Evolutionary conservation across 176 grass and related monocot species (phyloP), one percentile per base, ranked within the genome.

Genomic region (Paspalum vaginatum): DNA sequence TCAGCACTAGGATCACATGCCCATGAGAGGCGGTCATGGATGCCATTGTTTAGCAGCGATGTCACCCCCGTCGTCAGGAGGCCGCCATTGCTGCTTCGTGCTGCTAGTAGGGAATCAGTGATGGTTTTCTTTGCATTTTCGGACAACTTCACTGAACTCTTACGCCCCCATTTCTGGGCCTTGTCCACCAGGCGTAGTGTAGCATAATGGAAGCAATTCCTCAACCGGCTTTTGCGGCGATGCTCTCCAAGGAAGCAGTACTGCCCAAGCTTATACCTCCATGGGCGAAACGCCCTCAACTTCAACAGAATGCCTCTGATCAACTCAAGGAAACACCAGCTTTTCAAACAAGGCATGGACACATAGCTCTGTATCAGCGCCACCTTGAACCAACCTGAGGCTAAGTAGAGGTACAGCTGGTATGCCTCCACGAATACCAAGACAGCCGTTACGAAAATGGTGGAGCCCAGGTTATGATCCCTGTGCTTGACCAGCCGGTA

Each of bases 381-480:
- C 55, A 76, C 55, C 73, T 76, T 76, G 73, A 59, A 46, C 73
- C 40, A 61, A 18, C 41, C 38, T 27, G 73, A 76, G 8, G 7
- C 14, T 76, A n/a, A n/a, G n/a, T n/a, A n/a, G n/a, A n/a, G n/a
- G n/a, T n/a, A n/a, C n/a, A n/a, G n/a, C n/a, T n/a, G 73, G n/a
- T 45, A 61, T 18, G 1, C 55, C 73, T 76, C 73, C 54, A 61
- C 25, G n/a, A 59, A 61, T 3, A 21, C 53, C 38, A 61, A n/a
- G 10, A 59, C 41, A 14, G 21, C 21, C 13, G 17, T 61, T 45
- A 61, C 2, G 5, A 18, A 4, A 2, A 61, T 4, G 4, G 74
- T 76, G 1, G 2, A 18, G 0, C 2, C 15, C 10, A 14, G 46
- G 3, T 3, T 5, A 0, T 2, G 50, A 52, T 5, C 17, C 0